Evolutionary conservation across 148 eudicot genomes (phyloP).

Genomic region (Chenopodium album): DNA sequence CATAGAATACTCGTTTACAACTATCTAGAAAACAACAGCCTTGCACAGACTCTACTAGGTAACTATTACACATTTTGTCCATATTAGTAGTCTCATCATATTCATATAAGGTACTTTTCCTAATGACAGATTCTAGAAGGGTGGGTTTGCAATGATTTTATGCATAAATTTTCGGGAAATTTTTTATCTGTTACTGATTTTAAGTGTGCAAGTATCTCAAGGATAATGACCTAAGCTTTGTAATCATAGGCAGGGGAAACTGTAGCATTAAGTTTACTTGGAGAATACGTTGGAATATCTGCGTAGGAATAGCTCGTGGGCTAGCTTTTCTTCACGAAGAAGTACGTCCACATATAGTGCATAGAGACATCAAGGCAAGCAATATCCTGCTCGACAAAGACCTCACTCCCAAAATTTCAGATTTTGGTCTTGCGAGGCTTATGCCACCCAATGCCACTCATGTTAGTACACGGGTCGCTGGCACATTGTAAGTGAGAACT

Average conservation of each 20-base stretch:
- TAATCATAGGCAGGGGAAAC: constrained; percentile 25
- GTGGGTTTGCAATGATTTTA: not conserved
- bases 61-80: constrained; percentile 12
- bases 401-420: constrained; percentile 47
- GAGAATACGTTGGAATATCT: constrained; percentile 35
- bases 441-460: constrained; percentile 49
- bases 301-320: constrained; percentile 49
- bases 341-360: constrained; percentile 47
- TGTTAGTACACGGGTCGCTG: constrained; percentile 59
- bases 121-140: not conserved
- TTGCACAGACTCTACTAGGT: constrained; percentile 49
- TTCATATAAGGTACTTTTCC: not conserved
- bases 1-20: constrained; percentile 55
- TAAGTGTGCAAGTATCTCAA: constrained; percentile 2
- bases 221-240: constrained; percentile 7
- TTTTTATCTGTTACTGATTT: not conserved
- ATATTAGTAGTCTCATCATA: not conserved
- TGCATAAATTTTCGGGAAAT: not conserved
- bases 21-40: constrained; percentile 52
- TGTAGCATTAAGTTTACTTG: constrained; percentile 35
- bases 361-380: constrained; percentile 60
- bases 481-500: constrained; percentile 45
- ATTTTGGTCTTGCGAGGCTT: constrained; percentile 61
- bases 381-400: constrained; percentile 55
- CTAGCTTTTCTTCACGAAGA: constrained; percentile 51